Base-by-base conservation (phyloP, 495 filamentous ascomycete genomes). In the Neurospora sp. region DNA sequence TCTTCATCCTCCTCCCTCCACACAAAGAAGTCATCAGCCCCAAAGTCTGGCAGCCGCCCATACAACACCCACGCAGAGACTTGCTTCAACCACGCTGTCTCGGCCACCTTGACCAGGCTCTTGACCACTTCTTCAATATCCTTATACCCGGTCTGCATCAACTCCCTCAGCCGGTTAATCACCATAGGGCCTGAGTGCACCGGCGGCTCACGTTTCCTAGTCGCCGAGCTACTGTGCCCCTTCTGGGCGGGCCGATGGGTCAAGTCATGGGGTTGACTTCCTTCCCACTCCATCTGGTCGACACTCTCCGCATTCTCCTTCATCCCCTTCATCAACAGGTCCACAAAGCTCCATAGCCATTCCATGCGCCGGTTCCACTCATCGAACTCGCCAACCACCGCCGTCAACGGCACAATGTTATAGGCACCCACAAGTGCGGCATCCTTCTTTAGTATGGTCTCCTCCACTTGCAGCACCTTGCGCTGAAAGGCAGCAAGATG, bases 41-140 rank as follows among this genome's bases (percentile, higher is more conserved):
- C 93, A 77, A 91, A 90, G 37, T 77, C 81, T 0, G 96, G 94
- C 74, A 96, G 82, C 60, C 91, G 88, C 7, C 96, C 96, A 80
- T 97, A 96, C 14, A 98, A 80, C 7, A 97, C 84, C 95, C 95
- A 99, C 72, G 92, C 91, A 3, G 93, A 91, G 8, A 95, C 83
- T 80, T 97, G 93, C 78, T 93, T 91, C 81, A 99, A 85, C 96
- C 96, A 99, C 12, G 94, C 92, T 18, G 86, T 90, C 83, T 99
- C 96, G 0, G 94, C 95, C 7, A 93, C 88, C 49, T 79, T 86
- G n/a, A 91, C 87, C 23, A 98, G 83, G 66, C 91, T 85, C 49
- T 90, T 76, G 0, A 92, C 90, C 40, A 91, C 90, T 71, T 90
- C 87, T 76, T 94, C 93, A 70, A 99, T 90, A 76, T 97, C 93